Evolutionary conservation across 805 yeast species (phyloP).

Genomic region (Hyphopichia homilentoma): DNA sequence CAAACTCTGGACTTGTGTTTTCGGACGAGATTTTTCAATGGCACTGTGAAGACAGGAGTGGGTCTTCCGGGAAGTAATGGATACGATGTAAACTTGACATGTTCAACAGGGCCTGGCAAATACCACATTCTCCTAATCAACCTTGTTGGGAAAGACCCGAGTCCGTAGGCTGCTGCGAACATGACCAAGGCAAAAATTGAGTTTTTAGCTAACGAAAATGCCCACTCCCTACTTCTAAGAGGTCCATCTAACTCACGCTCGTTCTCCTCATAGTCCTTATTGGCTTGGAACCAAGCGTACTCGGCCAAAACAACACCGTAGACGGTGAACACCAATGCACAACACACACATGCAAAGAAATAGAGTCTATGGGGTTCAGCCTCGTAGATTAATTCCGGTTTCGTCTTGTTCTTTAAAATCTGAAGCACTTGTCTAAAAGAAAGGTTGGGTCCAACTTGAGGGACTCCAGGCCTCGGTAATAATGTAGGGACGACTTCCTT

Average conservation of each 20-base stretch:
- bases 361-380: slow-evolving; percentile 80
- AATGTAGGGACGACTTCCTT: slow-evolving; percentile 64
- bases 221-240: slow-evolving; percentile 38
- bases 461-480: slow-evolving; percentile 74
- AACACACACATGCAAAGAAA: slow-evolving; percentile 63
- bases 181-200: slow-evolving; percentile 25
- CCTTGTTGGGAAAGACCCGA: slow-evolving; percentile 56
- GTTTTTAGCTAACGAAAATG: slow-evolving; percentile 23
- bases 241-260: slow-evolving; percentile 42
- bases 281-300: slow-evolving; percentile 50
- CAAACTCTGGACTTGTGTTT: slow-evolving; percentile 65
- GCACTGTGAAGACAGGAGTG: slow-evolving; percentile 69
- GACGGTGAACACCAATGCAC: slow-evolving; percentile 65
- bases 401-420: slow-evolving; percentile 47
- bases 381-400: slow-evolving; percentile 76
- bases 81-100: slow-evolving; percentile 66
- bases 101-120: slow-evolving; percentile 57
- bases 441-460: slow-evolving; percentile 57
- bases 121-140: slow-evolving; percentile 74
- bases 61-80: slow-evolving; percentile 73
- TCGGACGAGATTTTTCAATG: slow-evolving; percentile 52
- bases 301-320: slow-evolving; percentile 63
- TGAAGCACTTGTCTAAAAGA: slow-evolving; percentile 61
- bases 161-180: slow-evolving; percentile 25
- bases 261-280: slow-evolving; percentile 51